Conservation (phyloP, 2,329 filamentous ascomycete species). For the Endothia cerciana region DNA sequence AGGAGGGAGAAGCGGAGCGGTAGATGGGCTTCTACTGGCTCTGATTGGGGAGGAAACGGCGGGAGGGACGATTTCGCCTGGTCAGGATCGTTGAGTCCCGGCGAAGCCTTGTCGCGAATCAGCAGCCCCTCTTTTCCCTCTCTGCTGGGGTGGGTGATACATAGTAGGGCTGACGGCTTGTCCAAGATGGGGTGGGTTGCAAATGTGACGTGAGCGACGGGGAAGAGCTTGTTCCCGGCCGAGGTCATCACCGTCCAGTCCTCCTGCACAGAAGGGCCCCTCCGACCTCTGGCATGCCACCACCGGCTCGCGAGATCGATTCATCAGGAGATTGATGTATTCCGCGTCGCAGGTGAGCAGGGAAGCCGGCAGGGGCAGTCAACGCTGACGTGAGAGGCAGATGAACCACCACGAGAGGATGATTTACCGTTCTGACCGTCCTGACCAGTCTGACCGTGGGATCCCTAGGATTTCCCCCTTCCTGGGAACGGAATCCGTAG, state of each 20-base stretch:
- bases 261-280: neutral
- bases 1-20: neutral
- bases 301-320: neutral
- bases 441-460: too few relatives aligned
- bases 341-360: too few relatives aligned
- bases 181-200: neutral
- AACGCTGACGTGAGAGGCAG: neutral
- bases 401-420: too few relatives aligned
- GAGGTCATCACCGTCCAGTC: neutral
- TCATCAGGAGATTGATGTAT: neutral
- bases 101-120: slow-evolving; percentile 4
- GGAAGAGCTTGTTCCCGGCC: neutral
- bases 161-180: slow-evolving; percentile 6
- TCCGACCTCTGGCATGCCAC: neutral
- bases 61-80: neutral
- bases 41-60: slow-evolving; percentile 23
- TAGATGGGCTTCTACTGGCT: neutral
- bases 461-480: neutral
- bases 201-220: slow-evolving; percentile 5
- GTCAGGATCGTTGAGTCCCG: neutral
- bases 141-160: neutral
- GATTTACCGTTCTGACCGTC: neutral
- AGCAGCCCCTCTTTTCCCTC: neutral
- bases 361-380: neutral
- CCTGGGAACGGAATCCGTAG: neutral